Evolutionary conservation across 2,329 filamentous ascomycete genomes (phyloP).

Genomic region (Diplocarpon rosae): DNA sequence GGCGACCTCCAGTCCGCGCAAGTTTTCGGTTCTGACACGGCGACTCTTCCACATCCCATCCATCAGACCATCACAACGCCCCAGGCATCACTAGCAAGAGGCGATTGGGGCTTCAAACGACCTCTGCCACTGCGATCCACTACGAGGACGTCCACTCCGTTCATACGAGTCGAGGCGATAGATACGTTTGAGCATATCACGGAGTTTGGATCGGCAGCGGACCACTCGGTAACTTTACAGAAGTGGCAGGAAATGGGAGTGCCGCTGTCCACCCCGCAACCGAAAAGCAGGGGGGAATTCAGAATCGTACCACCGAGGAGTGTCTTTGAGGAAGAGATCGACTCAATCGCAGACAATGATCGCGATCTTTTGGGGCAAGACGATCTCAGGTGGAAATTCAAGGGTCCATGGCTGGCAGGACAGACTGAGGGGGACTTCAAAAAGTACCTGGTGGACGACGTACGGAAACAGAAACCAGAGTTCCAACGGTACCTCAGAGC

Average conservation of each 20-base stretch:
- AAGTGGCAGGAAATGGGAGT: slow-evolving; percentile 81
- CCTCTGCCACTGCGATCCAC: slow-evolving; percentile 69
- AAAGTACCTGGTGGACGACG: slow-evolving; percentile 41
- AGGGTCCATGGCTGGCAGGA: slow-evolving; percentile 54
- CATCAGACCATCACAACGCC: slow-evolving; percentile 75
- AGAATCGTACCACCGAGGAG: slow-evolving; percentile 16
- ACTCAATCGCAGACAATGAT: slow-evolving; percentile 35
- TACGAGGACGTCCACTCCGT: slow-evolving; percentile 58
- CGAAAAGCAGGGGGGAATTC: slow-evolving; percentile 7
- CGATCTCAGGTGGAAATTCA: slow-evolving; percentile 53
- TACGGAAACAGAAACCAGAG: slow-evolving; percentile 40
- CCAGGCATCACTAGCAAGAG: slow-evolving; percentile 56
- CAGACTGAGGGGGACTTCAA: slow-evolving; percentile 50
- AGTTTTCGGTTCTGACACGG: slow-evolving; percentile 48
- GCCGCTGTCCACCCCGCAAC: slow-evolving; percentile 48
- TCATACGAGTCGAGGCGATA: slow-evolving; percentile 64
- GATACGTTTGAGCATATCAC: slow-evolving; percentile 84
- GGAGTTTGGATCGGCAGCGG: slow-evolving; percentile 73
- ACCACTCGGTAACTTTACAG: slow-evolving; percentile 67
- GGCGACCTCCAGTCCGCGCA: slow-evolving; percentile 37
- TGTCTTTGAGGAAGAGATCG: slow-evolving; percentile 48
- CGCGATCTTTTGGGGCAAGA: slow-evolving; percentile 24
- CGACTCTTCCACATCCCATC: slow-evolving; percentile 70
- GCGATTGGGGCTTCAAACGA: slow-evolving; percentile 91
- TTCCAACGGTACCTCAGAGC: slow-evolving; percentile 44